Percentiles rank a stretch among this genome's conserved stretches.
Evolutionary conservation across 2,329 filamentous ascomycete genomes (phyloP).

Genomic region (Zasmidium cellare): DNA sequence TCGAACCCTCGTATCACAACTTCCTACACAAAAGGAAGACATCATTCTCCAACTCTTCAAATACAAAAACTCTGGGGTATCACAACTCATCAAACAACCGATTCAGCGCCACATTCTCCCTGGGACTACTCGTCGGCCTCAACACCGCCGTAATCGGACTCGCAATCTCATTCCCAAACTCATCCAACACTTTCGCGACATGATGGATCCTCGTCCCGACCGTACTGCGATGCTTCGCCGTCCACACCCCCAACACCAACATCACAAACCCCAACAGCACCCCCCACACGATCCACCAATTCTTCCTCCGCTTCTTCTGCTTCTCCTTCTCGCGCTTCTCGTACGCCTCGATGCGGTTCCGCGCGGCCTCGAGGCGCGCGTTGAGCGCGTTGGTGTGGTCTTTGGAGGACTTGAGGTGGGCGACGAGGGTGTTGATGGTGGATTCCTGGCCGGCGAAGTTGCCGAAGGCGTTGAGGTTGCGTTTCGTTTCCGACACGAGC

Average conservation of each 20-base stretch:
- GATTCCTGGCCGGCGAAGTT: constrained; percentile 66
- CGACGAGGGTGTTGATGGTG: constrained; percentile 62
- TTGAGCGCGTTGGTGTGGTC: constrained; percentile 61
- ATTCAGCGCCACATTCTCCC: constrained; percentile 29
- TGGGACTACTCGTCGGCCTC: constrained; percentile 21
- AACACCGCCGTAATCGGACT: constrained; percentile 18
- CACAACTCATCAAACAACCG: constrained; percentile 32
- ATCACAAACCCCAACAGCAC: constrained; percentile 24
- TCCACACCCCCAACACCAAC: constrained; percentile 26
- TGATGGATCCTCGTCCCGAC: constrained; percentile 23
- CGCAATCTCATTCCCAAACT: constrained; percentile 22
- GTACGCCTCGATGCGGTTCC: constrained; percentile 65
- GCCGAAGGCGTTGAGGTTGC: constrained; percentile 61
- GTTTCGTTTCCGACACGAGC: constrained; percentile 60
- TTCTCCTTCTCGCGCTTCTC: constrained; percentile 67
- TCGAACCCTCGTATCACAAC: too few relatives aligned
- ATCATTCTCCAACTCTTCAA: not conserved
- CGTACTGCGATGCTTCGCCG: constrained; percentile 26
- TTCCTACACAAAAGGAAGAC: not conserved
- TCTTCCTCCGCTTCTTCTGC: constrained; percentile 58
- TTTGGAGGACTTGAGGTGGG: constrained; percentile 61
- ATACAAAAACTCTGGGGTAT: not conserved
- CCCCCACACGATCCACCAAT: constrained; percentile 31
- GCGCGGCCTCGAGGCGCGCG: constrained; percentile 63
- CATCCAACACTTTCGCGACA: constrained; percentile 19